These are phyloP conservation scores for Aspergillus sp. DNA, from an alignment of 2,329 filamentous ascomycete genomes.

Conservation along the genomic window DNA sequence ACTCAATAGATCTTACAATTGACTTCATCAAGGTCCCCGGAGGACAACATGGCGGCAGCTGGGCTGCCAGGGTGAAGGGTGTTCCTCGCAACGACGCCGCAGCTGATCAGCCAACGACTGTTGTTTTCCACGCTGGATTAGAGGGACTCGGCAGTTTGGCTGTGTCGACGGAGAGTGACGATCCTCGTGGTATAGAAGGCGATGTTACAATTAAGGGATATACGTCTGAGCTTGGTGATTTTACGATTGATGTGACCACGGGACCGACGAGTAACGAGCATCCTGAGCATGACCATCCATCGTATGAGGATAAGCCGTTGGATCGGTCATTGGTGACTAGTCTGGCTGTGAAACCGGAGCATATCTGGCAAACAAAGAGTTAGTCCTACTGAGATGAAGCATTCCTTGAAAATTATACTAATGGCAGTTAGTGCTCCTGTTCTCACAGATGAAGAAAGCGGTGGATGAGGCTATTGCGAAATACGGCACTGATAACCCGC, in stretches of 20 bases:
- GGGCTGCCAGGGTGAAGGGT: conserved; percentile 88
- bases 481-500: conserved; percentile 68
- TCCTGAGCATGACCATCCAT: conserved; percentile 63
- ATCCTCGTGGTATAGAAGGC: conserved; percentile 58
- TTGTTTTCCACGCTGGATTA: conserved; percentile 81
- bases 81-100: conserved; percentile 72
- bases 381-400: conserved; percentile 29
- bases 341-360: conserved; percentile 66
- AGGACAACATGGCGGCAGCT: conserved; percentile 82
- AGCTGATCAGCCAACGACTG: conserved; percentile 70
- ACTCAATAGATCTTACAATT: conserved; percentile 87
- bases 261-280: conserved; percentile 66
- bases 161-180: conserved; percentile 58
- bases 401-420: conserved; percentile 8
- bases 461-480: conserved; percentile 63
- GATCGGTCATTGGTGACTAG: conserved; percentile 78
- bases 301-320: conserved; percentile 70
- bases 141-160: conserved; percentile 75
- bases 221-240: conserved; percentile 75
- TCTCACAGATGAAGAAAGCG: conserved; percentile 65
- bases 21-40: conserved; percentile 93
- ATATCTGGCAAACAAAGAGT: conserved; percentile 83
- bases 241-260: conserved; percentile 75
- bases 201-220: conserved; percentile 72
- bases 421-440: conserved; percentile 56